These are phyloP conservation scores for Candida sp. DNA, from an alignment of 1,139 yeast species.

Conservation along the genomic window DNA sequence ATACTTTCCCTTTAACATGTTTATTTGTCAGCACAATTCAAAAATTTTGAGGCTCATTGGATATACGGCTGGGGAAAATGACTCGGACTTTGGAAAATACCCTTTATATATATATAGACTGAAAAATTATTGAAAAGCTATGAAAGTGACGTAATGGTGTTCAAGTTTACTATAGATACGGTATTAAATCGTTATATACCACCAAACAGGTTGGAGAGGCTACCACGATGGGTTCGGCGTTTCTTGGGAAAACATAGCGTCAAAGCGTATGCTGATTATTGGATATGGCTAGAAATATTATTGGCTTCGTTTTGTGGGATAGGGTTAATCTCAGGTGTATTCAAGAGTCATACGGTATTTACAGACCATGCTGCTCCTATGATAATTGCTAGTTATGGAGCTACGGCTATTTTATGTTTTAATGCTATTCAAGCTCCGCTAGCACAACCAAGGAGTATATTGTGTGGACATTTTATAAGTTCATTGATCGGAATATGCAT, in stretches of 20 bases:
- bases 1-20: too few relatives aligned
- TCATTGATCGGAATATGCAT: constrained; percentile 55
- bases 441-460: constrained; percentile 63
- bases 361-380: constrained; percentile 46
- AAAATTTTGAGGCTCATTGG: too few relatives aligned
- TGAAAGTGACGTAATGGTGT: constrained; percentile 24
- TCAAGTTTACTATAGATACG: constrained; percentile 39
- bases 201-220: constrained; percentile 19
- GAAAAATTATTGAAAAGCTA: neutral
- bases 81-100: too few relatives aligned
- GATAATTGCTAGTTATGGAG: constrained; percentile 65
- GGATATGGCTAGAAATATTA: constrained; percentile 46
- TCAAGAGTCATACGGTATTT: constrained; percentile 44
- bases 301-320: constrained; percentile 53
- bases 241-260: constrained; percentile 32
- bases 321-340: constrained; percentile 48
- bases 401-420: constrained; percentile 61
- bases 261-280: constrained; percentile 33
- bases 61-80: too few relatives aligned
- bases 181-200: constrained; percentile 26
- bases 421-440: constrained; percentile 57
- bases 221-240: constrained; percentile 26
- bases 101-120: too few relatives aligned
- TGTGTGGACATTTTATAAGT: constrained; percentile 55
- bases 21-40: too few relatives aligned